Evolutionary conservation across 345 rosid genomes (phyloP).

Genomic region (Eutrema japonicum): DNA sequence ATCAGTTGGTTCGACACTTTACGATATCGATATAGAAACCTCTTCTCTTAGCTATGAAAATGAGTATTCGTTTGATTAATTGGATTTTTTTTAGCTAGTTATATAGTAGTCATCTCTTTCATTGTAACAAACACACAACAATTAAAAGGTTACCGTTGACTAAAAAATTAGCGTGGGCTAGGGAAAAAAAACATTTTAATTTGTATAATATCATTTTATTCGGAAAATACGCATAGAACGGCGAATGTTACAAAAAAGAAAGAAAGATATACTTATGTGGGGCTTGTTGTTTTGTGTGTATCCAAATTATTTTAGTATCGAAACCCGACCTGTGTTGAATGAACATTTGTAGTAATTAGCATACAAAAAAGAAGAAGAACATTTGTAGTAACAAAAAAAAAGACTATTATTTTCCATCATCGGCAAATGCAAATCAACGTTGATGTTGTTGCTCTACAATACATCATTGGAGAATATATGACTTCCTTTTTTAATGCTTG

Average conservation of each 20-base stretch:
- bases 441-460: neutral
- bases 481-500: neutral
- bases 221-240: neutral
- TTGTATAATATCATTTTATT: too few relatives aligned
- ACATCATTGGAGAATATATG: neutral
- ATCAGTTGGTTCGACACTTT: neutral
- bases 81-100: neutral
- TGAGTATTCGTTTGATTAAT: neutral
- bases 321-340: neutral
- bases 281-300: neutral
- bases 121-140: neutral
- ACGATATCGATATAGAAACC: neutral
- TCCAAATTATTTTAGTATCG: neutral
- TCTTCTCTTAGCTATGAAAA: neutral
- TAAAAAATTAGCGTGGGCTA: too few relatives aligned
- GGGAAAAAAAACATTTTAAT: too few relatives aligned
- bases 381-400: neutral
- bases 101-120: too few relatives aligned
- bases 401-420: neutral
- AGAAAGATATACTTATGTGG: neutral
- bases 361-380: too few relatives aligned
- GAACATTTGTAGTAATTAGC: constrained; percentile 1
- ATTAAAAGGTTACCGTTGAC: too few relatives aligned
- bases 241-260: neutral
- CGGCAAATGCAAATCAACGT: neutral